phyloP scores from a whole-genome alignment of 352 stramenopile genomes.

The Phytophthora podocarpi region DNA sequence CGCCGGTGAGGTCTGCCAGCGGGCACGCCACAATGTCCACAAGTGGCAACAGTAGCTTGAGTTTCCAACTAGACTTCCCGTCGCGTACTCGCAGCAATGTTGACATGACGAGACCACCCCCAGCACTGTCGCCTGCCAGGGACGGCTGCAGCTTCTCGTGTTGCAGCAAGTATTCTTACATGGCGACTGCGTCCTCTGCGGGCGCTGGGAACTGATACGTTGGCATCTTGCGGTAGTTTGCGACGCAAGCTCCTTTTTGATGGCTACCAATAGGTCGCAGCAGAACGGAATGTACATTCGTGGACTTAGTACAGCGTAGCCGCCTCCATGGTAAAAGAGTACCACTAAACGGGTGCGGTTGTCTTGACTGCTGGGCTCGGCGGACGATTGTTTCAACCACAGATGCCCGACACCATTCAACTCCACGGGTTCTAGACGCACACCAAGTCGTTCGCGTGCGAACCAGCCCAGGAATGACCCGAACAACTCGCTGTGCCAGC shows the following conservation, averaged over 20 bases:
- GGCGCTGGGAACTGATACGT: slow-evolving; percentile 31
- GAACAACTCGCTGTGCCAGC: slow-evolving; percentile 24
- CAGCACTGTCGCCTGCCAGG: slow-evolving; percentile 35
- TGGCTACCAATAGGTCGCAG: slow-evolving; percentile 5
- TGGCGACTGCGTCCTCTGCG: slow-evolving; percentile 26
- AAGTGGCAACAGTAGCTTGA: slow-evolving; percentile 6
- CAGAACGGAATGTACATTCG: slow-evolving; percentile 26
- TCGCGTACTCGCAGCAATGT: slow-evolving; percentile 26
- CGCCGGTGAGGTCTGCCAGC: slow-evolving; percentile 3
- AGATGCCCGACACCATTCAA: slow-evolving; percentile 39
- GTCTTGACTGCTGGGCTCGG: not conserved
- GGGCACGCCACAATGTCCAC: slow-evolving; percentile 16
- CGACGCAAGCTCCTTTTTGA: slow-evolving; percentile 19
- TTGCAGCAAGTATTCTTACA: slow-evolving; percentile 33
- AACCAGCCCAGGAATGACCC: slow-evolving; percentile 27
- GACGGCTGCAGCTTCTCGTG: slow-evolving; percentile 10
- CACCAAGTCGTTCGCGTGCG: slow-evolving; percentile 9
- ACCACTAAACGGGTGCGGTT: slow-evolving; percentile 40
- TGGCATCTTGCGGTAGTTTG: slow-evolving; percentile 46
- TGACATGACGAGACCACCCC: slow-evolving; percentile 32
- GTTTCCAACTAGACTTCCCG: not conserved
- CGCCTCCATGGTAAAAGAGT: slow-evolving; percentile 48
- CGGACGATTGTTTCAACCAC: slow-evolving; percentile 26
- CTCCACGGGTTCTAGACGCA: slow-evolving; percentile 11
- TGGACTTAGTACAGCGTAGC: slow-evolving; percentile 34